Evolutionary conservation across 2,329 filamentous ascomycete genomes (phyloP).

Genomic region (Fusarium oligoseptatum): DNA sequence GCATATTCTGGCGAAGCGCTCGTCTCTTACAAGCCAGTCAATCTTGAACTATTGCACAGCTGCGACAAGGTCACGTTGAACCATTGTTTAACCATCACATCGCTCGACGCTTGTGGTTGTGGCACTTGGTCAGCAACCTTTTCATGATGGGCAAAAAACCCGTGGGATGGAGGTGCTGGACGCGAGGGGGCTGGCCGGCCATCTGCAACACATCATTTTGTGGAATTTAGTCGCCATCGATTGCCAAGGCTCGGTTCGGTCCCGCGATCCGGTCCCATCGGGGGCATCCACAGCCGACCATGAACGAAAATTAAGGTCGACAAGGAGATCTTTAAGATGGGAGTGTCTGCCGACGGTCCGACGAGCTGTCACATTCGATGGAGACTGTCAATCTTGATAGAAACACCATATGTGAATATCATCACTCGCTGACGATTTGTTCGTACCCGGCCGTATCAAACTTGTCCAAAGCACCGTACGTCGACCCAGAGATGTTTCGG

Average conservation of each 20-base stretch:
- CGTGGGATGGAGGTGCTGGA: neutral
- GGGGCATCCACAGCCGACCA: slow-evolving; percentile 12
- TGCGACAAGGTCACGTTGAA: neutral
- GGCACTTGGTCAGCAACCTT: slow-evolving; percentile 1
- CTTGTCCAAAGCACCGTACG: neutral
- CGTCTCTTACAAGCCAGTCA: neutral
- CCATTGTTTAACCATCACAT: neutral
- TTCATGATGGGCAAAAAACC: slow-evolving; percentile 7
- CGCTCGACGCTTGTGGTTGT: neutral
- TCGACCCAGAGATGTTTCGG: neutral
- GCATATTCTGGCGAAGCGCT: neutral
- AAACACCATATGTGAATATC: neutral
- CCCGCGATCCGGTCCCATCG: slow-evolving; percentile 32
- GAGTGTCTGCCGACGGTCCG: slow-evolving; percentile 26
- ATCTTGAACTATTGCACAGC: neutral
- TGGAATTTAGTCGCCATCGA: slow-evolving; percentile 41
- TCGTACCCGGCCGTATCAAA: neutral
- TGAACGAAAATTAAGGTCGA: slow-evolving; percentile 17
- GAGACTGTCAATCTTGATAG: neutral
- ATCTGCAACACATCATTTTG: slow-evolving; percentile 36
- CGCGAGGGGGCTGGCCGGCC: slow-evolving; percentile 19
- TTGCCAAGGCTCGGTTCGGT: slow-evolving; percentile 35
- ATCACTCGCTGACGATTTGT: neutral
- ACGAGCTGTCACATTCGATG: neutral
- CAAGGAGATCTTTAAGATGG: slow-evolving; percentile 7